Conservation (phyloP, 306 rosid genomes). For the Cicer pinnatifidum region DNA sequence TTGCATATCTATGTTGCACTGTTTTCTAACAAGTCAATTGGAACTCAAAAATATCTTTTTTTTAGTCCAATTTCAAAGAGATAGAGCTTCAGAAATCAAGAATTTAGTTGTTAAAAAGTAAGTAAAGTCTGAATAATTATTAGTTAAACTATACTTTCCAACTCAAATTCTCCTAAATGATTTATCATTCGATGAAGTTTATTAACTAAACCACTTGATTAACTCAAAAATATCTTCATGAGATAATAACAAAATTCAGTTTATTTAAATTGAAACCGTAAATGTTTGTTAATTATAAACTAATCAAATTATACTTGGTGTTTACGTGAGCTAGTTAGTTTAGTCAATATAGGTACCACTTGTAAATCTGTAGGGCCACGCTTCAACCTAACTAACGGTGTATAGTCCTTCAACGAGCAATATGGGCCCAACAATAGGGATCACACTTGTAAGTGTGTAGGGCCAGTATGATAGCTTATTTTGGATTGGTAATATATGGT, state of each 20-base stretch:
- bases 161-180: too few relatives aligned
- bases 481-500: neutral
- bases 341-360: slow-evolving; percentile 6
- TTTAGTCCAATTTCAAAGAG: too few relatives aligned
- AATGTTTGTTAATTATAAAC: neutral
- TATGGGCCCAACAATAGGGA: slow-evolving; percentile 18
- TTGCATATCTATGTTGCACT: neutral
- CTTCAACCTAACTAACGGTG: slow-evolving; percentile 34
- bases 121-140: too few relatives aligned
- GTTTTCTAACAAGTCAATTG: slow-evolving; percentile 26
- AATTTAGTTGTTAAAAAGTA: too few relatives aligned
- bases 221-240: neutral
- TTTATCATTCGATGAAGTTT: too few relatives aligned
- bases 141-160: too few relatives aligned
- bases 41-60: neutral
- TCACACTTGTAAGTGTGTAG: slow-evolving; percentile 40
- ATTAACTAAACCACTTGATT: too few relatives aligned
- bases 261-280: neutral
- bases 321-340: slow-evolving; percentile 14
- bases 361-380: slow-evolving; percentile 37
- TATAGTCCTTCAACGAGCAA: slow-evolving; percentile 5
- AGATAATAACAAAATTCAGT: neutral
- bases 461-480: slow-evolving; percentile 7
- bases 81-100: too few relatives aligned
- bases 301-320: slow-evolving; percentile 19